Percentiles rank a stretch among this genome's conserved stretches.
Evolutionary conservation across 768 basidiomycete species (phyloP).

Genomic region (Boletellus emodensis): DNA sequence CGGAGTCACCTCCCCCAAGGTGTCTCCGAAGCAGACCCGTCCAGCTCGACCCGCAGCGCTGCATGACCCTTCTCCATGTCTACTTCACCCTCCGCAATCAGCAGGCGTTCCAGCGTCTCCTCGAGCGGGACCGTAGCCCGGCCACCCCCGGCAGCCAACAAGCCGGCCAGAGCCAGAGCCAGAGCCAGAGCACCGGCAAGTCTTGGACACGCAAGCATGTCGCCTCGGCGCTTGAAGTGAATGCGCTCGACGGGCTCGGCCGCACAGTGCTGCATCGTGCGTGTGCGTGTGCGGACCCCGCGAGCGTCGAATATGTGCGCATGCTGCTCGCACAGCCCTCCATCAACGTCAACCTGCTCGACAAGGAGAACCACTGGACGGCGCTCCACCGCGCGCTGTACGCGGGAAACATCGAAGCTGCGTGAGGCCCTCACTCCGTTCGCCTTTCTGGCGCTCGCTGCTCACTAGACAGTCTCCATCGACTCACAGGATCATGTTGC

Average conservation of each 20-base stretch:
- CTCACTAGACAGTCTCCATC: background rate
- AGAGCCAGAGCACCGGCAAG: too few species aligned
- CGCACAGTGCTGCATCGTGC: slow-evolving; percentile 81
- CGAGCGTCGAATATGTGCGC: slow-evolving; percentile 72
- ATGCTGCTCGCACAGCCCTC: slow-evolving; percentile 70
- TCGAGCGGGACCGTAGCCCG: slow-evolving; percentile 43
- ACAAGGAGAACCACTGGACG: slow-evolving; percentile 88
- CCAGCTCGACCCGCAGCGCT: slow-evolving; percentile 19
- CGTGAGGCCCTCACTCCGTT: slow-evolving; percentile 36
- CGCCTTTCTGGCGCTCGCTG: too few species aligned
- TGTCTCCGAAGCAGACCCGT: too few species aligned
- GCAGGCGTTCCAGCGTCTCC: slow-evolving; percentile 72
- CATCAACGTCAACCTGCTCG: slow-evolving; percentile 74
- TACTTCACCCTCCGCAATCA: slow-evolving; percentile 67
- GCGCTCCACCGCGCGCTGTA: slow-evolving; percentile 87
- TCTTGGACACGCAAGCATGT: slow-evolving; percentile 55
- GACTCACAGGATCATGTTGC: slow-evolving; percentile 58
- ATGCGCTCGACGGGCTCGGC: slow-evolving; percentile 67
- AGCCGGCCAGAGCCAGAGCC: slow-evolving; percentile 3
- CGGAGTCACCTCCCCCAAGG: slow-evolving; percentile 15
- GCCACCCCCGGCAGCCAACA: background rate
- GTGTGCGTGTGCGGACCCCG: slow-evolving; percentile 57
- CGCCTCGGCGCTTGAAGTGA: slow-evolving; percentile 35
- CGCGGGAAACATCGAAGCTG: slow-evolving; percentile 66
- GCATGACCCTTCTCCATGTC: slow-evolving; percentile 81